These are phyloP conservation scores for Starmera quercuum DNA, from an alignment of 805 yeast genomes.

Conservation along the genomic window DNA sequence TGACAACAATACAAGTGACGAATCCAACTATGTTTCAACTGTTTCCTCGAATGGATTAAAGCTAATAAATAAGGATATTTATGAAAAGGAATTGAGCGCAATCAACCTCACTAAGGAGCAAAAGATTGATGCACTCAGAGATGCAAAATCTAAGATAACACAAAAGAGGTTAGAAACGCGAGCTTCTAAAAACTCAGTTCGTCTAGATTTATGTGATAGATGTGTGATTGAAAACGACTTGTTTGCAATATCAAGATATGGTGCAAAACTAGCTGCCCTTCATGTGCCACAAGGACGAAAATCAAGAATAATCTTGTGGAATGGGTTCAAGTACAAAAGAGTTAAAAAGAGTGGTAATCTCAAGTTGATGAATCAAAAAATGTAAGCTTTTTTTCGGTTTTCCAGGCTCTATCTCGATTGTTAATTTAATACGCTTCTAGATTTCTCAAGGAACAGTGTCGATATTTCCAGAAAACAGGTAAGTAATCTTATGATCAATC, in stretches of 20 bases:
- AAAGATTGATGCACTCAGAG: conserved; percentile 13
- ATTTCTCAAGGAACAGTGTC: conserved; percentile 18
- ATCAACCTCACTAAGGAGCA: conserved; percentile 15
- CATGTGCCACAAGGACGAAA: conserved; percentile 14
- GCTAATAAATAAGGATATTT: conserved; percentile 29
- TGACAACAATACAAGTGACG: conserved; percentile 11
- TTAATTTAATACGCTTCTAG: conserved; percentile 1
- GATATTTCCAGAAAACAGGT: conserved; percentile 20
- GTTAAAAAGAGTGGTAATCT: conserved; percentile 23
- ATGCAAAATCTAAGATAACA: conserved; percentile 8
- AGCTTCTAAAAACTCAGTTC: conserved; percentile 23
- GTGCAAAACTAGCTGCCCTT: conserved; percentile 33
- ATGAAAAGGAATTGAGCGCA: conserved; percentile 23
- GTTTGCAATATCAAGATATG: conserved; percentile 35
- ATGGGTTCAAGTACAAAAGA: conserved; percentile 21
- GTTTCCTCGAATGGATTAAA: conserved; percentile 29
- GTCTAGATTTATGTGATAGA: conserved; percentile 39
- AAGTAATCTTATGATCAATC: no score
- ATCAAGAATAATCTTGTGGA: conserved; percentile 23
- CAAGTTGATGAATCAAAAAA: conserved; percentile 10
- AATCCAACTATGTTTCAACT: conserved; percentile 22
- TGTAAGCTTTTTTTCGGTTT: conserved; percentile 3
- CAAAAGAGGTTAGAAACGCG: conserved; percentile 15
- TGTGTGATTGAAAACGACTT: conserved; percentile 30
- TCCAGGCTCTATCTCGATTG: not conserved